Evolutionary conservation across 2,329 filamentous ascomycete genomes (phyloP).

Genomic region (Diaporthe sp.): DNA sequence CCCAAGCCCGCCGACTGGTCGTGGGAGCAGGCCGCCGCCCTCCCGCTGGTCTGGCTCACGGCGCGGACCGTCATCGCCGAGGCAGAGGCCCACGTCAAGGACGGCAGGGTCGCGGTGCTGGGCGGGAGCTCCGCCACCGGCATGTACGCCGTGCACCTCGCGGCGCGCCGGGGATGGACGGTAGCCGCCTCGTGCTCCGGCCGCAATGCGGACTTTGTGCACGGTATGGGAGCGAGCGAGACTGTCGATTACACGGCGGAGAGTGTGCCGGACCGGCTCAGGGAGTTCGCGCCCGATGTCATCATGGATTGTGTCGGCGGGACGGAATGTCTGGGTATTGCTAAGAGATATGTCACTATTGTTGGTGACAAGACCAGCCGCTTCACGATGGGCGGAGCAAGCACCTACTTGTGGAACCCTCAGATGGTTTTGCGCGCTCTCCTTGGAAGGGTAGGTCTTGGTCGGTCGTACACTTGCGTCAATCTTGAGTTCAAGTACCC

Average conservation of each 20-base stretch:
- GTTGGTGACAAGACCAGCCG: constrained; percentile 44
- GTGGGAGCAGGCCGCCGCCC: constrained; percentile 42
- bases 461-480: constrained; percentile 32
- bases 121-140: constrained; percentile 44
- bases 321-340: constrained; percentile 40
- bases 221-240: constrained; percentile 41
- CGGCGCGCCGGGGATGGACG: constrained; percentile 43
- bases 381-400: constrained; percentile 35
- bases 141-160: constrained; percentile 43
- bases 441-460: constrained; percentile 26
- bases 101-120: constrained; percentile 41
- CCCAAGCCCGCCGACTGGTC: constrained; percentile 41
- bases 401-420: constrained; percentile 32
- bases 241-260: constrained; percentile 43
- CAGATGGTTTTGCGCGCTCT: constrained; percentile 36
- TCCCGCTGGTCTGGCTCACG: constrained; percentile 44
- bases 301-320: constrained; percentile 44
- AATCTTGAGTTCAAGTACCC: constrained; percentile 28
- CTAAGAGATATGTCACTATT: constrained; percentile 43
- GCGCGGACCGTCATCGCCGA: constrained; percentile 42
- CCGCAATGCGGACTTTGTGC: constrained; percentile 43
- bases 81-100: constrained; percentile 31
- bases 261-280: constrained; percentile 22
- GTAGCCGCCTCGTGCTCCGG: constrained; percentile 44
- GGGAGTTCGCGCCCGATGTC: constrained; percentile 36